Percentiles rank a stretch among this genome's conserved stretches.
phyloP scores from a whole-genome alignment of 768 basidiomycete genomes.

The Tylopilus rubrobrunneus region DNA sequence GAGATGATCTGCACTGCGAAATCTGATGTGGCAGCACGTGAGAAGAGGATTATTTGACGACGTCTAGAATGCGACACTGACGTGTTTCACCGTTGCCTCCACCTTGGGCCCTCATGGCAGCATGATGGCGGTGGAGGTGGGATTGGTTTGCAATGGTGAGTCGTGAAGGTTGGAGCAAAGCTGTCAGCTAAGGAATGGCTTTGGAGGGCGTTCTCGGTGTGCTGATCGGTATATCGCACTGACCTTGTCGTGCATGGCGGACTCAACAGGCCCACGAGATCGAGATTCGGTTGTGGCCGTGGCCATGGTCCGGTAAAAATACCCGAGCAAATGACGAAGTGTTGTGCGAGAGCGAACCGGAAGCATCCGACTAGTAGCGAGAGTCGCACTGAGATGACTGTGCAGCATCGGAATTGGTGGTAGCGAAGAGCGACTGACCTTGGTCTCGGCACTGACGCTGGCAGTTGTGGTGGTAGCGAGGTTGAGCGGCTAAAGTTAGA shows the following conservation, averaged over 20 bases:
- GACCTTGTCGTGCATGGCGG: conserved; percentile 61
- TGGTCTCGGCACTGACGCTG: conserved; percentile 2
- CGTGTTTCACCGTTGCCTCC: conserved; percentile 77
- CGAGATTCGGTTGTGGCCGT: conserved; percentile 22
- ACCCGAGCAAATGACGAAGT: conserved; percentile 17
- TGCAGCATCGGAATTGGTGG: conserved; percentile 12
- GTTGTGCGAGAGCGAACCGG: conserved; percentile 10
- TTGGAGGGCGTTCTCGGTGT: conserved; percentile 18
- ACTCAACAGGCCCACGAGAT: conserved; percentile 49
- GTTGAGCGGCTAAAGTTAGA: not conserved
- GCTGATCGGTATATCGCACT: conserved; percentile 20
- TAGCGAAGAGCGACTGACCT: conserved; percentile 13
- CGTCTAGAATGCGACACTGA: conserved; percentile 40
- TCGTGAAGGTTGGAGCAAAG: conserved; percentile 55
- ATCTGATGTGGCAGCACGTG: conserved; percentile 45
- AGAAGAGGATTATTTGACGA: conserved; percentile 11
- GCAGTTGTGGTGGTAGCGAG: not conserved
- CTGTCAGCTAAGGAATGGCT: conserved; percentile 49
- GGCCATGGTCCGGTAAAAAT: conserved; percentile 27
- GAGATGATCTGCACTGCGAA: conserved; percentile 76
- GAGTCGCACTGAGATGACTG: conserved; percentile 5
- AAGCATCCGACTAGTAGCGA: conserved; percentile 23
- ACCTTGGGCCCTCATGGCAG: conserved; percentile 69
- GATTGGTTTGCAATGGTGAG: conserved; percentile 78
- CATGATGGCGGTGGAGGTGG: conserved; percentile 81